These are phyloP conservation scores for Ophiostoma australiae DNA, from an alignment of 2,329 filamentous ascomycete species.

Conservation along the genomic window DNA sequence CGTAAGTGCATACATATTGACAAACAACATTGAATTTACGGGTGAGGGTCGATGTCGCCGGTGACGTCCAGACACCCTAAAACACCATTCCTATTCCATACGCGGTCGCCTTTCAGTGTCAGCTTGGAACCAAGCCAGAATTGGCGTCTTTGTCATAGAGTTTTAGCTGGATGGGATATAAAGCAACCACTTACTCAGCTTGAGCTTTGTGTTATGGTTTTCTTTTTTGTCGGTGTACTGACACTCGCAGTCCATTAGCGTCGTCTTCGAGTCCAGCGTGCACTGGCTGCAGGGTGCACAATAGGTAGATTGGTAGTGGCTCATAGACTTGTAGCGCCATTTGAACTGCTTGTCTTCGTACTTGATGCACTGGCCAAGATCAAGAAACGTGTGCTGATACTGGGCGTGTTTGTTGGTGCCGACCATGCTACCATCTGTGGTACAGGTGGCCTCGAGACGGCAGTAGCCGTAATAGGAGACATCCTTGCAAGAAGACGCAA, in stretches of 20 bases:
- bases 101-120: neutral
- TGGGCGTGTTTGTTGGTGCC: neutral
- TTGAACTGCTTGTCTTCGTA: constrained; percentile 18
- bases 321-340: constrained; percentile 22
- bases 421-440: constrained; percentile 16
- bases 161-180: neutral
- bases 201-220: neutral
- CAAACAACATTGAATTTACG: neutral
- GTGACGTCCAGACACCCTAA: constrained; percentile 4
- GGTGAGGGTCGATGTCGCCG: neutral
- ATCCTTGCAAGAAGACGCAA: constrained; percentile 20
- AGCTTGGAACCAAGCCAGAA: neutral
- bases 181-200: neutral
- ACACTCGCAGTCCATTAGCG: constrained; percentile 5
- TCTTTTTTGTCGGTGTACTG: constrained; percentile 1
- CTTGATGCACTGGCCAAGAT: constrained; percentile 25
- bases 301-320: constrained; percentile 21
- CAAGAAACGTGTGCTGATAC: constrained; percentile 23
- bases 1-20: neutral
- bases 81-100: constrained; percentile 7
- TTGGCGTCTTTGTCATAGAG: neutral
- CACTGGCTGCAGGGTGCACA: constrained; percentile 26
- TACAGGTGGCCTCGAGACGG: constrained; percentile 26
- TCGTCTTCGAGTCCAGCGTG: constrained; percentile 20
- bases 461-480: constrained; percentile 26